Evolutionary conservation across 2,329 filamentous ascomycete species (phyloP).

Genomic region (Thielaviopsis musarum): DNA sequence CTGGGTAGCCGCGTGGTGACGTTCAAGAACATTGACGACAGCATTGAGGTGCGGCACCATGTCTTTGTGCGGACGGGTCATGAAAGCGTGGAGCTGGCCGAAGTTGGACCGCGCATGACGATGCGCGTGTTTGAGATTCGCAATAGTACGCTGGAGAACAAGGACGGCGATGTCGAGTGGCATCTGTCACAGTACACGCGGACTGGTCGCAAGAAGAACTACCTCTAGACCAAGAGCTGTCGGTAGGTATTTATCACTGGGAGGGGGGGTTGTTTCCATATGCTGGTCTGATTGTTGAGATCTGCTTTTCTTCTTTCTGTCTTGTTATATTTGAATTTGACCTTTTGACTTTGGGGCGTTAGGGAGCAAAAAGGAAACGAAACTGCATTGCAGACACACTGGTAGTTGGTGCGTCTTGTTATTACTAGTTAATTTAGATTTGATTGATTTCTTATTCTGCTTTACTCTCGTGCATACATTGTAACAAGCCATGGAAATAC

Average conservation of each 20-base stretch:
- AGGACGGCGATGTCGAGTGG: constrained; percentile 94
- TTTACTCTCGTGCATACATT: too few relatives aligned
- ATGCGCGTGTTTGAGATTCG: constrained; percentile 91
- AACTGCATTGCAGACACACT: neutral
- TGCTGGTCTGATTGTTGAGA: neutral
- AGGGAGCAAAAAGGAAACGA: constrained; percentile 8
- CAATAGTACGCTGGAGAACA: constrained; percentile 79
- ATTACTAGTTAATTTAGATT: neutral
- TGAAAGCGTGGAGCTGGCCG: constrained; percentile 72
- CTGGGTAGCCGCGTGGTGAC: constrained; percentile 79
- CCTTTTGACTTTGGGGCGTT: constrained; percentile 2
- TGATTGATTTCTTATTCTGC: neutral
- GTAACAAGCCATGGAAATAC: too few relatives aligned
- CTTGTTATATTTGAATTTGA: neutral
- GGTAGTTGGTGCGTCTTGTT: neutral
- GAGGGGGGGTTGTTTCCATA: neutral
- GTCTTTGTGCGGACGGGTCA: constrained; percentile 91
- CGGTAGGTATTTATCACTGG: neutral
- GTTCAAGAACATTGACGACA: constrained; percentile 86
- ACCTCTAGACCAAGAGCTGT: constrained; percentile 38
- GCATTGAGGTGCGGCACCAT: constrained; percentile 66
- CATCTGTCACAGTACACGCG: constrained; percentile 88
- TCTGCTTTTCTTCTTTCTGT: neutral
- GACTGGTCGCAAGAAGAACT: constrained; percentile 89
- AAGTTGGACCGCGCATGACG: constrained; percentile 92